Base-by-base conservation (phyloP, 2,329 filamentous ascomycete species). In the Calonectria pauciramosa region DNA sequence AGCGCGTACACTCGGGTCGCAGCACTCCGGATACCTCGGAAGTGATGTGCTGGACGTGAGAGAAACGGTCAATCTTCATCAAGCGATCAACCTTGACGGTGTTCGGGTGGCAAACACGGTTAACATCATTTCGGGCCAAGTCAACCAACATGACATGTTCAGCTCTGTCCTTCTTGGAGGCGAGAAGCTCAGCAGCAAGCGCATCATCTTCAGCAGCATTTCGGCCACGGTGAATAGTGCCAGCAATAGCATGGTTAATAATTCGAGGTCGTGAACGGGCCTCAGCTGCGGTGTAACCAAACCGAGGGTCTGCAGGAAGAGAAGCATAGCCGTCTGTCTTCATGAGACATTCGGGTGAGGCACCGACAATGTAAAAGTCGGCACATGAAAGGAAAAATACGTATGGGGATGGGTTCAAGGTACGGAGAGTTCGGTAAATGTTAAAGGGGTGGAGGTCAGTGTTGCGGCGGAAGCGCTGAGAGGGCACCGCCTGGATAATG, bases 91-190 rank as follows among this genome's bases (percentile, higher is more conserved):
- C 97, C 75, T 95, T 92, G 36, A 96, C 98, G 34, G 95, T 95
- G 47, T 93, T 89, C 23, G 97, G 97, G 86, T 98, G 96, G 85
- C 95, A 98, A 28, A 99, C 95, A 64, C 97, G 93, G 87, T 98
- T 99, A 80, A 99, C 92, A 85, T 99, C 97, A 89, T 99, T 99
- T 73, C 97, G 93, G 16, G 97, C 97, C 71, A 99, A 89, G 84
- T 99, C 96, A 60, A 99, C 97, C 79, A 99, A 89, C 97, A 99
- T 99, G 82, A 99, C 96, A 88, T 99, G 96, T 87, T 98, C 95
- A 66, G 95, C 95, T 68, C 95, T 92, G 87, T 99, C 97, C 86
- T 99, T 99, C 75, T 80, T 81, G 0, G 79, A 98, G 89, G 73
- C 75, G 44, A 73, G 70, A 93, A 97, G 81, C 88, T 91, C 63